Conservation (phyloP, 2,329 filamentous ascomycete species). For the Huntiella decipiens region DNA sequence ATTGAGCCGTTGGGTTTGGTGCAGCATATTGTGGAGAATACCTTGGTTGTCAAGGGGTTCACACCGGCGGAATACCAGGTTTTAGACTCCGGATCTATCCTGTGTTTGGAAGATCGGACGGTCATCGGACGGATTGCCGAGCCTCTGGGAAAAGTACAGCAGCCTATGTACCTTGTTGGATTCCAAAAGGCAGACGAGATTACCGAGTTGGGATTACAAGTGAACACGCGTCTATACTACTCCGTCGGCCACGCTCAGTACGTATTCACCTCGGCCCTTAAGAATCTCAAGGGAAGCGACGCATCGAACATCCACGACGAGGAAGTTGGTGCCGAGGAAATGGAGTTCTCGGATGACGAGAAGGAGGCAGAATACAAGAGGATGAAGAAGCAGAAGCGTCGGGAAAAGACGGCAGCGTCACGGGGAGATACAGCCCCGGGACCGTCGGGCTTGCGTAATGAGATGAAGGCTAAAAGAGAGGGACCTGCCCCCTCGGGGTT, state of each 20-base stretch:
- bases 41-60: constrained; percentile 59
- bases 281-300: constrained; percentile 69
- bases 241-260: constrained; percentile 59
- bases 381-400: constrained; percentile 46
- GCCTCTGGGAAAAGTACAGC: constrained; percentile 66
- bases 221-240: constrained; percentile 57
- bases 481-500: constrained; percentile 25
- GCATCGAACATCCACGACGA: constrained; percentile 92
- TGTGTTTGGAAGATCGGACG: constrained; percentile 57
- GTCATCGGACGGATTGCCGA: constrained; percentile 73
- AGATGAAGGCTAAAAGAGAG: constrained; percentile 20
- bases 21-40: constrained; percentile 59
- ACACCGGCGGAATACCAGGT: constrained; percentile 68
- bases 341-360: constrained; percentile 94
- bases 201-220: constrained; percentile 42
- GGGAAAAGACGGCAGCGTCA: constrained; percentile 20
- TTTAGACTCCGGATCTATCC: constrained; percentile 63
- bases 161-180: constrained; percentile 68
- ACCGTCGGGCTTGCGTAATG: constrained; percentile 17
- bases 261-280: constrained; percentile 71
- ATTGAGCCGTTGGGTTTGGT: constrained; percentile 59
- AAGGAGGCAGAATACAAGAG: constrained; percentile 70
- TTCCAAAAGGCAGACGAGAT: constrained; percentile 55
- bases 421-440: constrained; percentile 15
- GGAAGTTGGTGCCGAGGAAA: constrained; percentile 66